These are phyloP conservation scores for Ogataea chonburiensis DNA, from an alignment of 805 yeast genomes.

Conservation along the genomic window DNA sequence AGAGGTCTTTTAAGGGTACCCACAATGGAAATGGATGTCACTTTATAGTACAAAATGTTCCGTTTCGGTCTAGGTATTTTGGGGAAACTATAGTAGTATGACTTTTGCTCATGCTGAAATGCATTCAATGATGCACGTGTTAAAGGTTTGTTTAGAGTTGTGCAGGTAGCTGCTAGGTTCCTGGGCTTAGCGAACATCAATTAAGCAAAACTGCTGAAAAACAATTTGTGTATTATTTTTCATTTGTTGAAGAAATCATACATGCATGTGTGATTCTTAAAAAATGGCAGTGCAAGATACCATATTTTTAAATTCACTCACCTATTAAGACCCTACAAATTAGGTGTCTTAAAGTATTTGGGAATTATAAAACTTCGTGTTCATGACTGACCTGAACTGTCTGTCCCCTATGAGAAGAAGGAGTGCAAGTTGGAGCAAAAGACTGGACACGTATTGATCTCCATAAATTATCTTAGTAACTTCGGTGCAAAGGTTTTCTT, in stretches of 20 bases:
- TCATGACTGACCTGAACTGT: too few relatives aligned
- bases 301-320: too few relatives aligned
- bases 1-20: slow-evolving; percentile 25
- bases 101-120: slow-evolving; percentile 18
- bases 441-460: too few relatives aligned
- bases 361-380: too few relatives aligned
- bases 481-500: slow-evolving; percentile 5
- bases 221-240: slow-evolving; percentile 3
- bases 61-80: slow-evolving; percentile 57
- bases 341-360: too few relatives aligned
- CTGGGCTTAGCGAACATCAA: slow-evolving; percentile 3
- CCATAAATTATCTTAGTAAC: too few relatives aligned
- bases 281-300: slow-evolving; percentile 8
- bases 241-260: slow-evolving; percentile 5
- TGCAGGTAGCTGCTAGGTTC: slow-evolving; percentile 6
- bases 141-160: slow-evolving; percentile 24
- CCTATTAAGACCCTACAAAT: background rate
- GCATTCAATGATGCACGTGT: slow-evolving; percentile 27
- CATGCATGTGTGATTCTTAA: slow-evolving; percentile 9
- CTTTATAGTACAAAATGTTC: slow-evolving; percentile 47
- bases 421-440: too few relatives aligned
- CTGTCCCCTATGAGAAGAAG: too few relatives aligned
- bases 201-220: background rate
- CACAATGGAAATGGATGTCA: slow-evolving; percentile 22
- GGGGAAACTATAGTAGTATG: slow-evolving; percentile 44